Conservation (phyloP, 225 moss, liverwort and hornwort genomes). For the Bryoerythrophyllum caledonicum region DNA sequence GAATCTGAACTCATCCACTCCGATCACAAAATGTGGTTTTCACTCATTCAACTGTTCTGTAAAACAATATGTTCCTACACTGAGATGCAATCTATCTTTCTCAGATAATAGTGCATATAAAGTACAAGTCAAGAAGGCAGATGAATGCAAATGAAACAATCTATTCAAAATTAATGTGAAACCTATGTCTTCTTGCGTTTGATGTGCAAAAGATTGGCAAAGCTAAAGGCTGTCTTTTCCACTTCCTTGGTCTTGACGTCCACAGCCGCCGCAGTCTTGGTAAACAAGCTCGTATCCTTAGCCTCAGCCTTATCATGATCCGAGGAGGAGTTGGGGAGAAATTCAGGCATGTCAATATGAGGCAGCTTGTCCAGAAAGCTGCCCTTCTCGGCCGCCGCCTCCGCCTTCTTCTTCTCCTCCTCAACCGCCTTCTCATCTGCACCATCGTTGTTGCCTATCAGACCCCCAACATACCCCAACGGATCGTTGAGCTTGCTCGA, state of each 20-base stretch:
- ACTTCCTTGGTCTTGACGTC: slow-evolving; percentile 31
- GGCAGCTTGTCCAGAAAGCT: slow-evolving; percentile 27
- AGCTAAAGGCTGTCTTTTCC: slow-evolving; percentile 33
- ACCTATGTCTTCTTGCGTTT: slow-evolving; percentile 21
- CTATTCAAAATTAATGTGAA: neutral
- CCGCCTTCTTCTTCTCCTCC: neutral
- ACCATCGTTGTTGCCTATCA: slow-evolving; percentile 32
- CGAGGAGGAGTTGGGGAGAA: slow-evolving; percentile 18
- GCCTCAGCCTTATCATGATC: neutral
- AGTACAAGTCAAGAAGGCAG: slow-evolving; percentile 10
- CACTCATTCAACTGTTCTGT: neutral
- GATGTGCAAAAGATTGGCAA: slow-evolving; percentile 34
- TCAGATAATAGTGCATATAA: neutral
- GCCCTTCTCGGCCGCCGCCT: neutral
- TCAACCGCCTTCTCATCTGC: slow-evolving; percentile 1
- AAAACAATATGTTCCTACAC: neutral
- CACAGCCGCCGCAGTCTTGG: slow-evolving; percentile 24
- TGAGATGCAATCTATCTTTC: neutral
- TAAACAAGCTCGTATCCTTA: neutral
- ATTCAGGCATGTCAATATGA: slow-evolving; percentile 34
- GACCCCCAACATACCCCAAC: slow-evolving; percentile 30
- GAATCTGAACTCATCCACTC: too few species aligned
- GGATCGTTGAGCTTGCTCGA: slow-evolving; percentile 38
- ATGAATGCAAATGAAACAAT: neutral
- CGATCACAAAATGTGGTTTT: neutral